These are phyloP conservation scores for Fraxinus sp. DNA, from an alignment of 305 asterid genomes.

Conservation along the genomic window DNA sequence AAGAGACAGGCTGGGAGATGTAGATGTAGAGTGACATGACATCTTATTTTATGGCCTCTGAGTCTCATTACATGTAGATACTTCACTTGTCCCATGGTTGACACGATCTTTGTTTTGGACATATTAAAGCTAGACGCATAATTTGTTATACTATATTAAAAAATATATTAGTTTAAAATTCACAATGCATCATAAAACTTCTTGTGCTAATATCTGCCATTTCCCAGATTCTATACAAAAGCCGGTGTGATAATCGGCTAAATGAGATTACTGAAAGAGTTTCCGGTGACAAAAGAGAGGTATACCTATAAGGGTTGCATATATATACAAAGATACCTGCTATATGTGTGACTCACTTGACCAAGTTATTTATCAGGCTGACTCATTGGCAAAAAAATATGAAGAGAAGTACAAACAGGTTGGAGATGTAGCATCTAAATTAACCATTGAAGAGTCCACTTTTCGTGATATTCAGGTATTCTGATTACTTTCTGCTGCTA, in stretches of 20 bases:
- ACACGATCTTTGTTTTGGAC: background rate
- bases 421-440: constrained; percentile 95
- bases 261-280: constrained; percentile 87
- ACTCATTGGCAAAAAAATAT: constrained; percentile 72
- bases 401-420: constrained; percentile 87
- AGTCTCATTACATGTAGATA: background rate
- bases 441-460: constrained; percentile 92
- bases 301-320: constrained; percentile 29
- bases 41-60: background rate
- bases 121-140: constrained; percentile 2
- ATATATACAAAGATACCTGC: constrained; percentile 7
- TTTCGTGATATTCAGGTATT: constrained; percentile 95
- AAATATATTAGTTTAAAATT: constrained; percentile 8
- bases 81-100: background rate
- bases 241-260: constrained; percentile 89
- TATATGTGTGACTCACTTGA: constrained; percentile 29
- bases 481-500: constrained; percentile 12
- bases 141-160: constrained; percentile 7
- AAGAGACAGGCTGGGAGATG: background rate
- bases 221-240: constrained; percentile 81
- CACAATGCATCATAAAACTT: constrained; percentile 13
- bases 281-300: constrained; percentile 84
- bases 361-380: constrained; percentile 58
- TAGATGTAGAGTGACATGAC: background rate
- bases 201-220: constrained; percentile 27